Evolutionary conservation across 2,329 filamentous ascomycete species (phyloP).

Genomic region (Exserohilum turcica): DNA sequence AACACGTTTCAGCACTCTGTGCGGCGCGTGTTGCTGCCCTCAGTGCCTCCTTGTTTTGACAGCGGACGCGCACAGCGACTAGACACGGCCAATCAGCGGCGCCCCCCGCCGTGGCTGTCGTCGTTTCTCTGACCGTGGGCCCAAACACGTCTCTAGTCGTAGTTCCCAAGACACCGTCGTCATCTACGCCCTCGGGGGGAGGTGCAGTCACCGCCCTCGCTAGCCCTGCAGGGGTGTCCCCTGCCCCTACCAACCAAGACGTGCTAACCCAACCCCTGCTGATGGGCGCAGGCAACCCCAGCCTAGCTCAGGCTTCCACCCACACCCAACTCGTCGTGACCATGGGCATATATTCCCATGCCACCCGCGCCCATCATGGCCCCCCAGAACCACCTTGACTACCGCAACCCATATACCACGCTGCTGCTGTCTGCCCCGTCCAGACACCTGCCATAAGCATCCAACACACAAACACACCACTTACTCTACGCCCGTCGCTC

Average conservation of each 20-base stretch:
- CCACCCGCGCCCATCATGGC: constrained; percentile 31
- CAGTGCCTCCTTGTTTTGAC: constrained; percentile 6
- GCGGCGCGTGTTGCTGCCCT: constrained; percentile 35
- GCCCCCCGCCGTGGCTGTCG: constrained; percentile 18
- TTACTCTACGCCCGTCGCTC: constrained; percentile 24
- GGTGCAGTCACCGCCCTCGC: constrained; percentile 40
- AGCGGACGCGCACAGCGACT: constrained; percentile 14
- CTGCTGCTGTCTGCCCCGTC: constrained; percentile 1
- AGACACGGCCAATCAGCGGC: constrained; percentile 22
- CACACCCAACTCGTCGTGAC: constrained; percentile 28
- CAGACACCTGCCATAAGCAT: constrained; percentile 12
- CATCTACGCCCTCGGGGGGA: constrained; percentile 26
- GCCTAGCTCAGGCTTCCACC: constrained; percentile 35
- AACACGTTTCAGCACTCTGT: constrained; percentile 28
- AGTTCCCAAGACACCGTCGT: constrained; percentile 30
- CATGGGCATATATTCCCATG: constrained; percentile 41
- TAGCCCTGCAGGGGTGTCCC: constrained; percentile 18
- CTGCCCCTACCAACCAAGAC: constrained; percentile 5
- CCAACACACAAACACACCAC: constrained; percentile 21
- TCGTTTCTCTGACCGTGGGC: constrained; percentile 29
- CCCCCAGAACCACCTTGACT: constrained; percentile 18
- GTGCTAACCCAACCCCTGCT: constrained; percentile 20
- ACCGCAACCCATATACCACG: constrained; percentile 11
- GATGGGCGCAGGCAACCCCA: constrained; percentile 20
- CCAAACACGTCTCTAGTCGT: constrained; percentile 26